Evolutionary conservation across 257 asterid species (phyloP).

Genomic region (Nicotiana sylvestris): DNA sequence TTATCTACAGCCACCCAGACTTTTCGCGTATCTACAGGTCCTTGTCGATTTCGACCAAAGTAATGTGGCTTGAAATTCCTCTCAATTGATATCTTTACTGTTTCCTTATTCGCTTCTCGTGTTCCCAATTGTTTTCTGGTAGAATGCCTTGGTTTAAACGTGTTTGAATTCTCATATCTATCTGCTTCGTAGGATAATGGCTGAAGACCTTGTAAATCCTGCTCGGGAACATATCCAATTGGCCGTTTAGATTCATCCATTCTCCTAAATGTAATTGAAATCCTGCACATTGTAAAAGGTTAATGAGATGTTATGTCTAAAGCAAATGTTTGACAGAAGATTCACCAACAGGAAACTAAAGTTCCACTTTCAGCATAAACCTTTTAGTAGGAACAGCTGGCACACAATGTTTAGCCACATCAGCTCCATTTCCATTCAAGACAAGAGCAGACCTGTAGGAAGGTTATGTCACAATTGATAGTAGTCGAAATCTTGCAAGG

Average conservation of each 20-base stretch:
- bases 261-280: constrained; percentile 84
- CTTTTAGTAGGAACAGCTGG: constrained; percentile 37
- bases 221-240: constrained; percentile 51
- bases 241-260: constrained; percentile 78
- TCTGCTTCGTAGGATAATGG: constrained; percentile 47
- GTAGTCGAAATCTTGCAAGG: background rate
- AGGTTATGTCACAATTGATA: constrained; percentile 4
- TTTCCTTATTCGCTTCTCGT: constrained; percentile 36
- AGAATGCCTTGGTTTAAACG: constrained; percentile 27
- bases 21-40: constrained; percentile 30
- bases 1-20: constrained; percentile 14
- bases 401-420: constrained; percentile 41
- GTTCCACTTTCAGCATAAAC: constrained; percentile 10
- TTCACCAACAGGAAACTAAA: background rate
- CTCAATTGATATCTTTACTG: constrained; percentile 21
- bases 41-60: constrained; percentile 35
- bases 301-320: background rate
- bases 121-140: constrained; percentile 25
- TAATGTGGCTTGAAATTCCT: constrained; percentile 27
- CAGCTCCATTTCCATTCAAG: constrained; percentile 40
- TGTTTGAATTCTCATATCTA: constrained; percentile 19
- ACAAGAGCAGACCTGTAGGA: constrained; percentile 40
- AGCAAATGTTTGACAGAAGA: background rate
- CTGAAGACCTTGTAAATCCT: constrained; percentile 64
- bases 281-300: constrained; percentile 33